Base-by-base conservation (phyloP, 2,329 filamentous ascomycete genomes). In the Cryphonectria naterciae region DNA sequence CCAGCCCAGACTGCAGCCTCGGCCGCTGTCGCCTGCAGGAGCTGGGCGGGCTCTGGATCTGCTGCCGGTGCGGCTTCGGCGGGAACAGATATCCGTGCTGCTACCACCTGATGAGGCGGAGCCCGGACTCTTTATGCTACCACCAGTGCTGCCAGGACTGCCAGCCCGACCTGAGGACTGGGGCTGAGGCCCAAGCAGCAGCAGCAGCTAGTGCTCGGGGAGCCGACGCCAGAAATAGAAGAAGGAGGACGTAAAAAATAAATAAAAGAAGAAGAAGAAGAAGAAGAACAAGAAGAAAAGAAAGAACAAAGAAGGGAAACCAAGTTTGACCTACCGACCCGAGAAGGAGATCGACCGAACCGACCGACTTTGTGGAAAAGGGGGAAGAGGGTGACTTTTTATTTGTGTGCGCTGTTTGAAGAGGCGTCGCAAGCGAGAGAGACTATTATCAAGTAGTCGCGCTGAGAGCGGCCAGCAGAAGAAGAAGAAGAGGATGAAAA, bases 41-140 rank as follows among this genome's bases (percentile, higher is more conserved):
- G 65, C 82, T 88, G 8, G 80, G 82, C 41, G 83, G 84, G 0
- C 74, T 80, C 10, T 88, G 86, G 86, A 75, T 78, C 19, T 88
- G 86, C 74, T 88, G 86, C 75, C 79, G 78, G 70, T 88, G 86
- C 74, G 76, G 77, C 4, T 79, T 84, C 7, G 83, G 83, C 8
- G 82, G 80, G 6, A 88, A 88, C 71, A 77, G 79, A 5, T 81
- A 81, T 64, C 78, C 79, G 32, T 84, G 80, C 79, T 87, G 86
- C 74, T 77, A 81, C 46, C 83, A 85, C 72, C 81, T 78, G 68
- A 82, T 83, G 81, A 80, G 78, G 68, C 80, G 80, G 17, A 83
- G 83, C 72, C 83, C 85, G 13, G 83, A 87, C 73, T 84, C 83
- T 1, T 83, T 86, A 61, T 88, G 85, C 76, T 86, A 86, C 73